Percentiles rank a stretch among this genome's conserved stretches.
These are phyloP conservation scores for Entoloma clypeatum DNA, from an alignment of 1,284 basidiomycete genomes.

Conservation along the genomic window DNA sequence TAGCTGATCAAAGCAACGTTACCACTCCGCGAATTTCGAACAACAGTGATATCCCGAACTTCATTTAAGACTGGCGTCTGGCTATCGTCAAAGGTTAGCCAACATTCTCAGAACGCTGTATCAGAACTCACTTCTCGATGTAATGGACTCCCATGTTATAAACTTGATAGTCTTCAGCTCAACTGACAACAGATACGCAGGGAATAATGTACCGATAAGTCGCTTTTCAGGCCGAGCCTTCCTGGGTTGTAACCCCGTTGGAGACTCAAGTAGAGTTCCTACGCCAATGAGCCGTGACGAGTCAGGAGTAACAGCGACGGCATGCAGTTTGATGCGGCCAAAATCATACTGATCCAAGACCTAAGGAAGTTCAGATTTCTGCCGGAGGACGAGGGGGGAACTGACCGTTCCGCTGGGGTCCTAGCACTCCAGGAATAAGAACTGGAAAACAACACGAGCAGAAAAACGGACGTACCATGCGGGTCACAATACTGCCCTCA, in stretches of 20 bases:
- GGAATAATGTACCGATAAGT: constrained; percentile 53
- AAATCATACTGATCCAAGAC: constrained; percentile 59
- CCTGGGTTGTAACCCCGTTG: constrained; percentile 64
- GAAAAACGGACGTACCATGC: constrained; percentile 30
- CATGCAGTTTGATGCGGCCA: constrained; percentile 63
- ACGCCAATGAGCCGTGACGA: constrained; percentile 63
- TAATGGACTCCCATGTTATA: constrained; percentile 64
- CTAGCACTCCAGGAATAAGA: constrained; percentile 12
- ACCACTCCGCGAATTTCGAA: constrained; percentile 46
- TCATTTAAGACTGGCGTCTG: constrained; percentile 78
- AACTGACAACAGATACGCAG: neutral
- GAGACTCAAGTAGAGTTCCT: constrained; percentile 60
- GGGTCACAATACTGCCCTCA: constrained; percentile 36
- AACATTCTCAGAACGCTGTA: neutral
- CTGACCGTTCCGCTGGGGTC: constrained; percentile 31
- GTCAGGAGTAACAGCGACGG: constrained; percentile 72
- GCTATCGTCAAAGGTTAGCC: constrained; percentile 32
- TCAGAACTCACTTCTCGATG: constrained; percentile 59
- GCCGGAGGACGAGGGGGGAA: neutral
- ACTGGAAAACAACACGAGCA: neutral
- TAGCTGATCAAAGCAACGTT: constrained; percentile 67
- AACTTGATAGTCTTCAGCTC: constrained; percentile 37
- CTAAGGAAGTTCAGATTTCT: constrained; percentile 24
- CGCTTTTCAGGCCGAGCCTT: constrained; percentile 74
- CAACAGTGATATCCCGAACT: constrained; percentile 68